Percentiles rank a stretch among this genome's conserved stretches.
These are phyloP conservation scores for Avena sativa DNA, from an alignment of 176 grass and related monocot species.

Conservation along the genomic window DNA sequence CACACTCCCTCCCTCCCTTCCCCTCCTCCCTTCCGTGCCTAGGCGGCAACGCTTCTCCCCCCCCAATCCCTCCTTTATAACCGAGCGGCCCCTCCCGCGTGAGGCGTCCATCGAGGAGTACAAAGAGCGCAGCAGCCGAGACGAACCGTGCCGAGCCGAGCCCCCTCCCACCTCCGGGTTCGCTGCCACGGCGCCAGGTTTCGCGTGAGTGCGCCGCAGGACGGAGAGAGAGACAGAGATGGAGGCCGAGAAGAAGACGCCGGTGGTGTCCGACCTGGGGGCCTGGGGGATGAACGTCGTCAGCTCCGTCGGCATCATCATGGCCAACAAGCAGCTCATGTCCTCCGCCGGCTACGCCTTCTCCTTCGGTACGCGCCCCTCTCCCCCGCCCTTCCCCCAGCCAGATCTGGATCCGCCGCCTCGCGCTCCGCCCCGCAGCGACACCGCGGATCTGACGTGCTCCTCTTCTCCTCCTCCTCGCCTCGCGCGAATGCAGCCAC, in stretches of 20 bases:
- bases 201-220: background rate
- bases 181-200: background rate
- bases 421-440: background rate
- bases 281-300: constrained; percentile 99
- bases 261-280: constrained; percentile 76
- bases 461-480: background rate
- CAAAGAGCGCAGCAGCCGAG: constrained; percentile 16
- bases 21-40: constrained; percentile 45
- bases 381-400: background rate
- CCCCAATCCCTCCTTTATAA: constrained; percentile 37
- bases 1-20: background rate
- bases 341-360: constrained; percentile 85
- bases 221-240: background rate
- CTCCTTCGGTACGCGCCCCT: constrained; percentile 66
- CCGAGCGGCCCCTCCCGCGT: constrained; percentile 47
- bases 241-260: constrained; percentile 77
- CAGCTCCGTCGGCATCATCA: constrained; percentile 96
- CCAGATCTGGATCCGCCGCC: constrained; percentile 39
- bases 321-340: constrained; percentile 99
- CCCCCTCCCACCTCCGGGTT: constrained; percentile 21
- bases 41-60: constrained; percentile 43
- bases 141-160: background rate
- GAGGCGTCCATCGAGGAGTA: constrained; percentile 34
- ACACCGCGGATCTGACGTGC: constrained; percentile 42
- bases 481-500: constrained; percentile 56